Conservation (phyloP, 2,329 filamentous ascomycete genomes). For the Ambrosiella cleistominuta region DNA sequence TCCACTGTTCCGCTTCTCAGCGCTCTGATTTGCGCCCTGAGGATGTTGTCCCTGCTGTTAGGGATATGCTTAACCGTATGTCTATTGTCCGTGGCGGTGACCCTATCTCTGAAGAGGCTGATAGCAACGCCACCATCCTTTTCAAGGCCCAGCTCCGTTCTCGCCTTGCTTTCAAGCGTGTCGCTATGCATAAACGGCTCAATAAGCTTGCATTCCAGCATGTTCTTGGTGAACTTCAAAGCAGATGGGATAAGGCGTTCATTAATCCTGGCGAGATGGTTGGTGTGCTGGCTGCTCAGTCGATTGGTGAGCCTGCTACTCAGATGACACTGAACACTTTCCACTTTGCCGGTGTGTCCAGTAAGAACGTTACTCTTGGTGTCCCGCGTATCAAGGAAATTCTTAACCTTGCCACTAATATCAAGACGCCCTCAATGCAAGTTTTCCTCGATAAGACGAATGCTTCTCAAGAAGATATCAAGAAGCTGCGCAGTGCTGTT, state of each 20-base stretch:
- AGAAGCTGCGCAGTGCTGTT: constrained; percentile 69
- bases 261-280: constrained; percentile 97
- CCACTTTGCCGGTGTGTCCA: constrained; percentile 99
- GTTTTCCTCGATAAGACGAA: constrained; percentile 57
- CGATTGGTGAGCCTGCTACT: constrained; percentile 93
- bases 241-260: constrained; percentile 66
- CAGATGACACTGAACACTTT: constrained; percentile 99
- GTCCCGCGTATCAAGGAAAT: constrained; percentile 99
- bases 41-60: constrained; percentile 69
- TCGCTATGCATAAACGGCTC: constrained; percentile 70
- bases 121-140: constrained; percentile 71
- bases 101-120: constrained; percentile 65
- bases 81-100: constrained; percentile 77
- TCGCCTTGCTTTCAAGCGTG: constrained; percentile 76
- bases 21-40: constrained; percentile 80
- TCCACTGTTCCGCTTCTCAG: constrained; percentile 70
- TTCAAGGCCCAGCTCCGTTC: constrained; percentile 88
- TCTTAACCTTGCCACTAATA: constrained; percentile 91
- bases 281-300: constrained; percentile 90
- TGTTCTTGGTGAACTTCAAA: constrained; percentile 78
- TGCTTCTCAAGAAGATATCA: constrained; percentile 61
- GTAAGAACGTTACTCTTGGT: constrained; percentile 98
- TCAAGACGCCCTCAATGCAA: constrained; percentile 96
- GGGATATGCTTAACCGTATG: constrained; percentile 56
- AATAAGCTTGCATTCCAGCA: constrained; percentile 88